A percentile compares a stretch with the other conserved stretches of the same genome.
These are phyloP conservation scores for Chenopodium album DNA, from an alignment of 148 eudicot species.

Conservation along the genomic window DNA sequence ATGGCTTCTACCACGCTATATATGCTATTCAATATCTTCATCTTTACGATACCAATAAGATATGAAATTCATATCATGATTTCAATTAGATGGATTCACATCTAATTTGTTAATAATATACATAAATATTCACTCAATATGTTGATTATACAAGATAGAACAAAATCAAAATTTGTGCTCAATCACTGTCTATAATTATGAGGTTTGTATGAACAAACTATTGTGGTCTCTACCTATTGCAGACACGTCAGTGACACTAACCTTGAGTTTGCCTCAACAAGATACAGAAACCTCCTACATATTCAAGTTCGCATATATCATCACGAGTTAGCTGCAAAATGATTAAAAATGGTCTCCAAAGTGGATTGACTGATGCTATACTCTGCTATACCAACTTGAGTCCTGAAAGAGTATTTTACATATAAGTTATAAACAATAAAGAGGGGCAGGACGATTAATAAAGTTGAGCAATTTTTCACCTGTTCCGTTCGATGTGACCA, in stretches of 20 bases:
- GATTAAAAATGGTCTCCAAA: conserved; percentile 92
- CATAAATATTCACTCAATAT: background rate
- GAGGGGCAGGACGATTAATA: background rate
- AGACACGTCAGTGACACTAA: background rate
- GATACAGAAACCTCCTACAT: background rate
- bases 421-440: conserved; percentile 7
- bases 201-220: background rate
- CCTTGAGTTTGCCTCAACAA: background rate
- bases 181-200: background rate
- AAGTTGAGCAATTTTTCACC: conserved; percentile 34
- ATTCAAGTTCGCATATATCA: conserved; percentile 2
- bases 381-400: conserved; percentile 71
- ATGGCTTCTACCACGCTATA: too few species aligned
- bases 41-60: background rate
- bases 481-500: conserved; percentile 89
- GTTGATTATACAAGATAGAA: background rate
- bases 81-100: background rate
- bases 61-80: background rate
- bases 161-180: background rate
- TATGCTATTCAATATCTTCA: too few species aligned
- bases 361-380: conserved; percentile 98
- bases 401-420: conserved; percentile 39
- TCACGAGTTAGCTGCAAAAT: conserved; percentile 82
- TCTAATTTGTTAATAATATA: background rate
- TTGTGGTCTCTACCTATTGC: background rate